Percentiles rank a stretch among this genome's conserved stretches.
phyloP scores from a whole-genome alignment of 208 protist species.

The Acanthamoeba sp. region DNA sequence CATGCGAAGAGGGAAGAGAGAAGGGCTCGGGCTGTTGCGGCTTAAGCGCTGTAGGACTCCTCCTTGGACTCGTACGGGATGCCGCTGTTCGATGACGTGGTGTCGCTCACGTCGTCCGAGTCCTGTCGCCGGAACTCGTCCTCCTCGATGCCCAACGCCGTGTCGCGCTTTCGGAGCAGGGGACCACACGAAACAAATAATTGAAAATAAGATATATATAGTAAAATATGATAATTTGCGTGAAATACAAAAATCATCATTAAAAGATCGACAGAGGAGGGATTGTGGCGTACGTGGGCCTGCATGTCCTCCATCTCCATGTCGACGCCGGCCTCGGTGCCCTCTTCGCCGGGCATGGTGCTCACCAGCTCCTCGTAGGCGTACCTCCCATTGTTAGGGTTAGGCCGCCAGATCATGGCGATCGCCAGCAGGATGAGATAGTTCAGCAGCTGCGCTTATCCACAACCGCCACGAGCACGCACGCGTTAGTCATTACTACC shows the following conservation, averaged over 20 bases:
- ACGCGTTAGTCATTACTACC: too few relatives aligned
- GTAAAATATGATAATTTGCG: too few relatives aligned
- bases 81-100: background rate
- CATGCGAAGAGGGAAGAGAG: too few relatives aligned
- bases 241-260: too few relatives aligned
- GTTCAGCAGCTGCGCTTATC: background rate
- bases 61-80: constrained; percentile 12
- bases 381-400: constrained; percentile 48
- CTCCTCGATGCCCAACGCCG: constrained; percentile 10
- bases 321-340: background rate
- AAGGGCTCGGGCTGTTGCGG: too few relatives aligned
- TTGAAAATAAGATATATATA: too few relatives aligned
- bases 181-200: too few relatives aligned
- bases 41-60: constrained; percentile 3
- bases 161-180: background rate
- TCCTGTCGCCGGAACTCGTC: background rate
- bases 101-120: background rate
- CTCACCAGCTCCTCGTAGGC: constrained; percentile 51
- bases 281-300: background rate
- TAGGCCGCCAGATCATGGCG: constrained; percentile 58
- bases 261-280: background rate
- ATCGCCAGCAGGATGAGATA: constrained; percentile 33
- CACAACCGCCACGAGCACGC: background rate
- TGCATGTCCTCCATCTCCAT: constrained; percentile 69
- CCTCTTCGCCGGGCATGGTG: background rate